These are phyloP conservation scores for Plectosphaerella sp. DNA, from an alignment of 2,329 filamentous ascomycete species.

Conservation along the genomic window DNA sequence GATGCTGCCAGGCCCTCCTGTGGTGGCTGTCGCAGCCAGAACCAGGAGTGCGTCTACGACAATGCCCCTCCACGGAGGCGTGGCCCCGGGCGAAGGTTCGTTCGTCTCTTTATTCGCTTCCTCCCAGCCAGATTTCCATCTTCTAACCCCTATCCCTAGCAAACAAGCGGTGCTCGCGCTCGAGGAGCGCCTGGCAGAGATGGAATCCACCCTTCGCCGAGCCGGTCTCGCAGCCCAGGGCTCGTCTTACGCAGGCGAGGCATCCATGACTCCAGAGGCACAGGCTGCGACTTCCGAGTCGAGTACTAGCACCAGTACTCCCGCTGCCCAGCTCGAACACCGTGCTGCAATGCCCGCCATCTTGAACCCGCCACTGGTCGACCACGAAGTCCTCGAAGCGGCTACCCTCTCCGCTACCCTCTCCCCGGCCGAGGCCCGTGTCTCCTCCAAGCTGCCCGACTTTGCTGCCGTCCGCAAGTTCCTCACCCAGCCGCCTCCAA, in stretches of 20 bases:
- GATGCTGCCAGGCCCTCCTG: conserved; percentile 9
- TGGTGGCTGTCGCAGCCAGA: conserved; percentile 4
- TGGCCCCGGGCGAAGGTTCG: conserved; percentile 10
- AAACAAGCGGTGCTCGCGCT: conserved; percentile 11
- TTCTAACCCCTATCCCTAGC: background rate
- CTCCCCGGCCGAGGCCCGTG: background rate
- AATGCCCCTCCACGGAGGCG: conserved; percentile 7
- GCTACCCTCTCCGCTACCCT: no score
- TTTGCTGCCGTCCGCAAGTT: conserved; percentile 5
- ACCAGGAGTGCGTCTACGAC: conserved; percentile 9
- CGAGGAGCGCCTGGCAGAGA: conserved; percentile 10
- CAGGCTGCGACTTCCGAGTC: background rate
- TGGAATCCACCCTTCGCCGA: conserved; percentile 7
- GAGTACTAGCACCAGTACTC: no score
- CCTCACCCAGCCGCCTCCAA: conserved; percentile 5
- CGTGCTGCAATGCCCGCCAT: no score
- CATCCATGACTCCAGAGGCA: background rate
- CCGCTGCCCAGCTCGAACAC: background rate
- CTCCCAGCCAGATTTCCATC: no score
- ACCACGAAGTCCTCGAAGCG: background rate
- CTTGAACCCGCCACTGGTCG: background rate
- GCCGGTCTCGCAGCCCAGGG: background rate
- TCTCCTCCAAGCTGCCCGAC: conserved; percentile 4
- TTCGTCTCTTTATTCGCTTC: background rate
- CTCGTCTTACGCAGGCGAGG: background rate